Evolutionary conservation across 371 early-diverging fungal species (phyloP).

Genomic region (Umbelopsis sp.): DNA sequence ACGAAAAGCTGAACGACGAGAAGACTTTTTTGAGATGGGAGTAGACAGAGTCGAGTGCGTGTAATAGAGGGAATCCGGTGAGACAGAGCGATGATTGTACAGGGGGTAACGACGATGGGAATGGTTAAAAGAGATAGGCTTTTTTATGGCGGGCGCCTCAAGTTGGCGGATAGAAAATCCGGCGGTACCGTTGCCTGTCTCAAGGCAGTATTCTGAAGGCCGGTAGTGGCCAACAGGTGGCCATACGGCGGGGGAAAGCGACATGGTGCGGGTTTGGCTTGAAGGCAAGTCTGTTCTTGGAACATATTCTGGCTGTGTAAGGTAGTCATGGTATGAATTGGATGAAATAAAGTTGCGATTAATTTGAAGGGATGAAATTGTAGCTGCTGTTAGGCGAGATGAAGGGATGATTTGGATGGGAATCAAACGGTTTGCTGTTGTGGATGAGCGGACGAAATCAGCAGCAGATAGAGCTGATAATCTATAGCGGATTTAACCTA

Average conservation of each 20-base stretch:
- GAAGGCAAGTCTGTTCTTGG: slow-evolving; percentile 11
- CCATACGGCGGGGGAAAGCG: slow-evolving; percentile 14
- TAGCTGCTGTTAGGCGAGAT: not conserved
- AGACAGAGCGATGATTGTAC: slow-evolving; percentile 5
- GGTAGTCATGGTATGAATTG: slow-evolving; percentile 6
- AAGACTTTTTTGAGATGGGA: not conserved
- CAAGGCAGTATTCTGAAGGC: slow-evolving; percentile 11
- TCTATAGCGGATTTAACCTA: not conserved
- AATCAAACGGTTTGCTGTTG: not conserved
- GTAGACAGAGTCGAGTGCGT: slow-evolving; percentile 12
- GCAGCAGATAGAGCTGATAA: not conserved
- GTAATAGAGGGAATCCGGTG: slow-evolving; percentile 18
- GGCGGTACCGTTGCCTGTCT: slow-evolving; percentile 1
- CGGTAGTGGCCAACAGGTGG: not conserved
- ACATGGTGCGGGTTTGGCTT: slow-evolving; percentile 3
- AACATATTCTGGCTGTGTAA: slow-evolving; percentile 1
- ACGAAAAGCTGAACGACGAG: slow-evolving; percentile 7
- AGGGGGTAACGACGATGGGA: not conserved
- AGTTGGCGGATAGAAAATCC: slow-evolving; percentile 16
- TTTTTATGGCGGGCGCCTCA: slow-evolving; percentile 14
- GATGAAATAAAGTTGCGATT: not conserved
- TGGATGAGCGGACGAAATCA: not conserved
- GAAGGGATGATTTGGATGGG: not conserved
- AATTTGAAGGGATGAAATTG: slow-evolving; percentile 6
- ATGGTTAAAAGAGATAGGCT: not conserved